Percentiles rank a stretch among this genome's conserved stretches.
Evolutionary conservation across 2,329 filamentous ascomycete species (phyloP).

Genomic region (Elsinoe arachidis): DNA sequence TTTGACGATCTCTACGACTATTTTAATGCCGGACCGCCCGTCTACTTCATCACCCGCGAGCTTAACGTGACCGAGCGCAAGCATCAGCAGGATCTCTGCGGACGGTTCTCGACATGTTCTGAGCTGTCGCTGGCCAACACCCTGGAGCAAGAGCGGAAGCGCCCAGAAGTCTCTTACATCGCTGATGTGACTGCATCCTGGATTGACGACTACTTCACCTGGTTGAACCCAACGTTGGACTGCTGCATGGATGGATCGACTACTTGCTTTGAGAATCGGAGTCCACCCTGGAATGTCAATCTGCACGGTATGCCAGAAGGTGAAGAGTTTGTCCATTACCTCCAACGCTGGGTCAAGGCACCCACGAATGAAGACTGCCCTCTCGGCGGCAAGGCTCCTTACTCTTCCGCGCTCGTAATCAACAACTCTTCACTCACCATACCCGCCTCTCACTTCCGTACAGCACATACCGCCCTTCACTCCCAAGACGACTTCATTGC

Average conservation of each 20-base stretch:
- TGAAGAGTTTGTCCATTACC: slow-evolving; percentile 79
- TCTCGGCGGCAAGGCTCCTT: slow-evolving; percentile 78
- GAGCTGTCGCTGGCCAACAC: slow-evolving; percentile 77
- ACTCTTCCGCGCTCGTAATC: slow-evolving; percentile 74
- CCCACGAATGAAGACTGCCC: slow-evolving; percentile 79
- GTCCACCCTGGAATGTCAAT: slow-evolving; percentile 81
- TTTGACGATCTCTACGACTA: slow-evolving; percentile 95
- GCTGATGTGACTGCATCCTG: slow-evolving; percentile 83
- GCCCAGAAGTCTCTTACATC: slow-evolving; percentile 79
- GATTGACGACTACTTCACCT: slow-evolving; percentile 94
- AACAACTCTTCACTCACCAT: slow-evolving; percentile 59
- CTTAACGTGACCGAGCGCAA: slow-evolving; percentile 67
- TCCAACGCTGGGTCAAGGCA: slow-evolving; percentile 70
- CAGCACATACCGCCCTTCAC: slow-evolving; percentile 75
- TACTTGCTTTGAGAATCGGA: slow-evolving; percentile 68
- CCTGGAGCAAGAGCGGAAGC: slow-evolving; percentile 87
- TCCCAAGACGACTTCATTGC: slow-evolving; percentile 89
- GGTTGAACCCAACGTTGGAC: slow-evolving; percentile 77
- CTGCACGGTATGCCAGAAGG: slow-evolving; percentile 87
- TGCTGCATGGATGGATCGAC: slow-evolving; percentile 55
- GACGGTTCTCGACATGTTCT: slow-evolving; percentile 82
- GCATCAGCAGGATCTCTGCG: slow-evolving; percentile 80
- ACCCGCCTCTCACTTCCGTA: slow-evolving; percentile 82
- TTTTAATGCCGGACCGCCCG: slow-evolving; percentile 80
- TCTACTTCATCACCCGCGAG: slow-evolving; percentile 86